Conservation (phyloP, 129 eudicot genomes). For the Logfia minima region DNA sequence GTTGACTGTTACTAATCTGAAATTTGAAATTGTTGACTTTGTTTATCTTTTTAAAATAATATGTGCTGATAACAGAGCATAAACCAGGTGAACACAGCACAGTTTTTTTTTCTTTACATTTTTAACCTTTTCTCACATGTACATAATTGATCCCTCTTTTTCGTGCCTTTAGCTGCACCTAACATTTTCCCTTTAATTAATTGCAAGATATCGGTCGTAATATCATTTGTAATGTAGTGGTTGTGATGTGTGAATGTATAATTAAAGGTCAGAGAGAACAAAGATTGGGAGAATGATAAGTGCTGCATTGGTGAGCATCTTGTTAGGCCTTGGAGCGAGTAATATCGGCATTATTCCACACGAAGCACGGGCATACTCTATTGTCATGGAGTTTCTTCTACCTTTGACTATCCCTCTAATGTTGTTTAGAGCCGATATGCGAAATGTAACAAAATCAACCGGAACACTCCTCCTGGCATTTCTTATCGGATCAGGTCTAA, state of each 20-base stretch:
- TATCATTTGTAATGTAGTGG: not conserved
- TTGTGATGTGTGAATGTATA: not conserved
- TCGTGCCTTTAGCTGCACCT: not conserved
- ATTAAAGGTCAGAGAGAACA: constrained; percentile 79
- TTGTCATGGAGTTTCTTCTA: constrained; percentile 59
- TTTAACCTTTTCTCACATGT: no score
- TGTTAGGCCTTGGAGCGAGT: constrained; percentile 78
- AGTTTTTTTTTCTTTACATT: no score
- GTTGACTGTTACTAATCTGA: not conserved
- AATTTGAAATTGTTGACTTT: not conserved
- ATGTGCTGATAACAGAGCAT: not conserved
- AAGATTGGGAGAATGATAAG: constrained; percentile 79
- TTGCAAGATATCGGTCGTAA: not conserved
- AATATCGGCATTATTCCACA: constrained; percentile 72
- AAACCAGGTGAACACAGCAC: no score
- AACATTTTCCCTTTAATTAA: no score
- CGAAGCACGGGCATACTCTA: constrained; percentile 64
- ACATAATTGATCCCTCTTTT: no score
- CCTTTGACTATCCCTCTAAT: constrained; percentile 72
- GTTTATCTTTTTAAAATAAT: no score
- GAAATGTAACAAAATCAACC: constrained; percentile 46
- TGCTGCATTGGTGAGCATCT: constrained; percentile 82
- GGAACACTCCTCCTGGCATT: constrained; percentile 68
- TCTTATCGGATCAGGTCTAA: constrained; percentile 74
- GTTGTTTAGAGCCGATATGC: constrained; percentile 77